phyloP scores from a whole-genome alignment of 805 yeast genomes.

The Schizosaccharomyces octosporus region DNA sequence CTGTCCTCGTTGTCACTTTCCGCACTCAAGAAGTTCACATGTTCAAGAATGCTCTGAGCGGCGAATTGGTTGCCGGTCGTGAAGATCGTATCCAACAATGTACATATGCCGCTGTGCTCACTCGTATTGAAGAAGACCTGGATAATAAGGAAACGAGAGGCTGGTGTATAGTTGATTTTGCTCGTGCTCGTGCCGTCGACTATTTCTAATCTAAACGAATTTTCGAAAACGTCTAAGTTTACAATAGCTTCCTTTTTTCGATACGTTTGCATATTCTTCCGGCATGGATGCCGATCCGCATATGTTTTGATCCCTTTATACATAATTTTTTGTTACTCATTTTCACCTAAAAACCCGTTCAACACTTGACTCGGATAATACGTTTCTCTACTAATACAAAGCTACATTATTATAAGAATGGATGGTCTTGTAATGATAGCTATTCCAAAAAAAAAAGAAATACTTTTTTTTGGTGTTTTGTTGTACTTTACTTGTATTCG shows the following conservation, averaged over 20 bases:
- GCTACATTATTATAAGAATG: no score
- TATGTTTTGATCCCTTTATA: background rate
- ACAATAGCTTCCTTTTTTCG: background rate
- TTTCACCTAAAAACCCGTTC: background rate
- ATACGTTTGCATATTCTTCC: background rate
- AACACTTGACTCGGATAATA: no score
- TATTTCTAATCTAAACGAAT: slow-evolving; percentile 15
- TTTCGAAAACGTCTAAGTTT: background rate
- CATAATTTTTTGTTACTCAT: background rate
- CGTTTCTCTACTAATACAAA: no score
- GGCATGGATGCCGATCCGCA: background rate
- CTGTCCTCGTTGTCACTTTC: slow-evolving; percentile 80
- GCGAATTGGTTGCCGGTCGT: slow-evolving; percentile 85
- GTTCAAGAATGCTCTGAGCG: slow-evolving; percentile 72
- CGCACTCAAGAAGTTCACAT: slow-evolving; percentile 89
- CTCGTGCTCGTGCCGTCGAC: slow-evolving; percentile 74
- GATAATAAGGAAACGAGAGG: slow-evolving; percentile 84
- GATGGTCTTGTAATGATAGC: no score
- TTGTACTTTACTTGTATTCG: no score
- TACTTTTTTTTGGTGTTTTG: no score
- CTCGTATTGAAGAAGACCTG: slow-evolving; percentile 78
- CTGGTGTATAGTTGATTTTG: slow-evolving; percentile 87
- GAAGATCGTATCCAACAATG: slow-evolving; percentile 80
- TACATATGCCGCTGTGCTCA: slow-evolving; percentile 87
- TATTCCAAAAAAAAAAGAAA: no score